Evolutionary conservation across 495 filamentous ascomycete species (phyloP).

Genomic region (Penicillium salamii): DNA sequence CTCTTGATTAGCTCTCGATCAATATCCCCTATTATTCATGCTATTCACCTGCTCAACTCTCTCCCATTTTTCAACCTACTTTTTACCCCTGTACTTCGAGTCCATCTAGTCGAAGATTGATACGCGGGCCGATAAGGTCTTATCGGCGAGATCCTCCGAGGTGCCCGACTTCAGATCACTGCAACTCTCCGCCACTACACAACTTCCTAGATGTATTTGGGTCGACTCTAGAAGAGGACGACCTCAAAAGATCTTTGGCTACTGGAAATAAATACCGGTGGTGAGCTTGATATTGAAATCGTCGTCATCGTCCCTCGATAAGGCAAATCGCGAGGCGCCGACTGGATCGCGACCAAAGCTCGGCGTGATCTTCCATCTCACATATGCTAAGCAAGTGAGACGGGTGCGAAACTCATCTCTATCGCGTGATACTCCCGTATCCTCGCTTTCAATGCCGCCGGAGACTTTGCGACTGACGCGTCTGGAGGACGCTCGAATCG

Average conservation of each 20-base stretch:
- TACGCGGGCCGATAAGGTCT: conserved; percentile 15
- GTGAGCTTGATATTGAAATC: too few relatives aligned
- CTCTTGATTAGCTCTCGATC: too few relatives aligned
- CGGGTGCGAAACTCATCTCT: background rate
- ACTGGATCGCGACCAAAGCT: conserved; percentile 3
- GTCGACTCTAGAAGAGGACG: background rate
- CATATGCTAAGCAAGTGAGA: background rate
- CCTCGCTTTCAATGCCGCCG: conserved; percentile 16
- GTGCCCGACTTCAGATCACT: background rate
- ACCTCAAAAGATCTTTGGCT: too few relatives aligned
- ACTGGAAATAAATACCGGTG: background rate
- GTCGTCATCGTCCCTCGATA: background rate
- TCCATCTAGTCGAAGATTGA: background rate
- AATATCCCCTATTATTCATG: too few relatives aligned
- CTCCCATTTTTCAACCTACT: background rate
- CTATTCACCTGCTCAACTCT: too few relatives aligned
- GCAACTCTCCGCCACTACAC: background rate
- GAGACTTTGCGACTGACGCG: conserved; percentile 9
- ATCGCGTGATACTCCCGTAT: background rate
- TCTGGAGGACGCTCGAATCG: conserved; percentile 12
- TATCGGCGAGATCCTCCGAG: conserved; percentile 31
- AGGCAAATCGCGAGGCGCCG: conserved; percentile 7
- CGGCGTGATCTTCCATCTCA: background rate
- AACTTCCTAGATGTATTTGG: background rate
- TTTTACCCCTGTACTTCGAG: too few relatives aligned